Conservation (phyloP, 768 basidiomycete genomes). For the Podaxis sp. region DNA sequence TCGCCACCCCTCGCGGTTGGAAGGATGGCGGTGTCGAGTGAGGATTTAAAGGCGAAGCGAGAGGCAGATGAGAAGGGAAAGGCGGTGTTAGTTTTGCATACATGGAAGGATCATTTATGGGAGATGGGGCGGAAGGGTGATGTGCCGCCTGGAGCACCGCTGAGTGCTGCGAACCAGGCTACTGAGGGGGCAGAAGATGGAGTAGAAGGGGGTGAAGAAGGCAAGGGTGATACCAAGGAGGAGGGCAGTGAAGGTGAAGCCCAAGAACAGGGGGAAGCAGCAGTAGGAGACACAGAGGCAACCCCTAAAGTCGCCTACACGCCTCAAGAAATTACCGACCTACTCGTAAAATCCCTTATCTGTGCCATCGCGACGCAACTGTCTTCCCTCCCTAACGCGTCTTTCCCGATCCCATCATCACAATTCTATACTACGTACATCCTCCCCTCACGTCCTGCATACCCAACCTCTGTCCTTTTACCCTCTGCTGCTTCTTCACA, state of each 20-base stretch:
- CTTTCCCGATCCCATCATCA: constrained; percentile 76
- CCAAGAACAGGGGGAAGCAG: constrained; percentile 2
- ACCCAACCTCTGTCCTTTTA: constrained; percentile 36
- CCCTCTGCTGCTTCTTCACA: constrained; percentile 21
- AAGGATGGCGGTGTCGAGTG: constrained; percentile 54
- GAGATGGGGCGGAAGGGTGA: constrained; percentile 63
- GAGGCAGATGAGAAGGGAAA: constrained; percentile 59
- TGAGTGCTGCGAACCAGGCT: constrained; percentile 8
- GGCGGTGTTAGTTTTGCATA: constrained; percentile 67
- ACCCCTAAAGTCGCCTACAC: constrained; percentile 21
- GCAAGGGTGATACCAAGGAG: background rate
- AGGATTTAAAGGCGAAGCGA: constrained; percentile 34
- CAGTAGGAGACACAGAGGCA: background rate
- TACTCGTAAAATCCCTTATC: constrained; percentile 58
- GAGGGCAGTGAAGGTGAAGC: background rate
- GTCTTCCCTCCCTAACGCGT: constrained; percentile 38
- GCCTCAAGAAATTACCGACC: constrained; percentile 46
- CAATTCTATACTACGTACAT: constrained; percentile 73
- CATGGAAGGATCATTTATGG: constrained; percentile 77
- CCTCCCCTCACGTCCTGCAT: constrained; percentile 77
- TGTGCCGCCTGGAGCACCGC: constrained; percentile 40
- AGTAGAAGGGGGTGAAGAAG: constrained; percentile 12
- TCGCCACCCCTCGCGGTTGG: constrained; percentile 67
- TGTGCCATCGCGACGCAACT: constrained; percentile 59
- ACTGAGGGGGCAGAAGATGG: constrained; percentile 14